Percentiles rank a stretch among this genome's conserved stretches.
phyloP scores from a whole-genome alignment of 2,329 filamentous ascomycete species.

The Microdochium bolleyi region DNA sequence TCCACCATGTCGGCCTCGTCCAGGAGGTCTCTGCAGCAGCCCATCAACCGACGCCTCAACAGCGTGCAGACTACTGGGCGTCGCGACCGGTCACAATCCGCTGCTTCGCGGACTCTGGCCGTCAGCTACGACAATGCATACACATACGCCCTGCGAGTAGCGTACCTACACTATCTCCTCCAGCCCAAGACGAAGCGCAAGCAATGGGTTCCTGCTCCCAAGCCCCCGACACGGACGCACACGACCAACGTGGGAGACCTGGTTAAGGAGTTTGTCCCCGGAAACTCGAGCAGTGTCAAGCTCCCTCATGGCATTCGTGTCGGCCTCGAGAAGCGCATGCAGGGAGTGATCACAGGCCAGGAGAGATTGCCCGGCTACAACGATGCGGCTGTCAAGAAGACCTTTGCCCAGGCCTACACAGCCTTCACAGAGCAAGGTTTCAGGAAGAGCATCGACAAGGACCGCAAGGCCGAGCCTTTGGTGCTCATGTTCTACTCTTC shows the following conservation, averaged over 20 bases:
- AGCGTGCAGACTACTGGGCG: slow-evolving; percentile 32
- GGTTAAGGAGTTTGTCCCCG: slow-evolving; percentile 72
- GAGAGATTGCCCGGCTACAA: slow-evolving; percentile 84
- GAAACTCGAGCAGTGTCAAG: slow-evolving; percentile 41
- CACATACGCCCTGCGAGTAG: slow-evolving; percentile 80
- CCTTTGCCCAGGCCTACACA: slow-evolving; percentile 90
- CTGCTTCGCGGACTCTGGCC: slow-evolving; percentile 30
- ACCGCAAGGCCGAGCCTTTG: slow-evolving; percentile 84
- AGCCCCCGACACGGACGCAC: slow-evolving; percentile 52
- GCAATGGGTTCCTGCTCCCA: slow-evolving; percentile 68
- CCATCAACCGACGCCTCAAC: slow-evolving; percentile 31
- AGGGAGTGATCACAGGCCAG: slow-evolving; percentile 70
- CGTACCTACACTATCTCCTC: slow-evolving; percentile 86
- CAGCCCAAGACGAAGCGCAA: slow-evolving; percentile 85
- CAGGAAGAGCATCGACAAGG: slow-evolving; percentile 86
- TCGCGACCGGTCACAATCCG: slow-evolving; percentile 35
- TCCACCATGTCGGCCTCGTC: slow-evolving; percentile 42
- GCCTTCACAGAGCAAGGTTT: slow-evolving; percentile 85
- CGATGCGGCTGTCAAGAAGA: slow-evolving; percentile 84
- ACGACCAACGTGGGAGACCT: slow-evolving; percentile 74
- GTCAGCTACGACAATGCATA: slow-evolving; percentile 76
- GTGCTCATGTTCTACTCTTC: slow-evolving; percentile 95
- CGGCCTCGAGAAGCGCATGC: slow-evolving; percentile 62
- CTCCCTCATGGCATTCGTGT: slow-evolving; percentile 47
- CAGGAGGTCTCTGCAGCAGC: slow-evolving; percentile 34